Conservation (phyloP, 208 protist species). For the Borovskyia barvae region DNA sequence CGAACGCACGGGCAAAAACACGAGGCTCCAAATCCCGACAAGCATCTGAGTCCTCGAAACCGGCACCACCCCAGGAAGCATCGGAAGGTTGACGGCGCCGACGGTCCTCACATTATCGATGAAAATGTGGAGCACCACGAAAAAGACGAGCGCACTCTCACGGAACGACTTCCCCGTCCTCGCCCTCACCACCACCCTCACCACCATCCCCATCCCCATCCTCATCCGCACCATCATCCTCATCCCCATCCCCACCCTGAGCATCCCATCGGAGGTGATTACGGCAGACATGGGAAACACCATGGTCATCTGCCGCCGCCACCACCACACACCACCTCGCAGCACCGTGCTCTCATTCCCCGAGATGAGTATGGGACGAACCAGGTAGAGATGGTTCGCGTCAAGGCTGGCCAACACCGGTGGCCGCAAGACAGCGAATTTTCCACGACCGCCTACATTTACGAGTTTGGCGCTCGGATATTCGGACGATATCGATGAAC, state of each 20-base stretch:
- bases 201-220: neutral
- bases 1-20: neutral
- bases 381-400: constrained; percentile 57
- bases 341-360: neutral
- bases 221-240: neutral
- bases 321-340: neutral
- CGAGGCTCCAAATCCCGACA: neutral
- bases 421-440: constrained; percentile 61
- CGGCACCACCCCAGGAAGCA: too few species aligned
- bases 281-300: too few species aligned
- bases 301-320: neutral
- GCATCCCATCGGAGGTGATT: too few species aligned
- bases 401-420: constrained; percentile 31
- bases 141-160: neutral
- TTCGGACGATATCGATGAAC: constrained; percentile 31
- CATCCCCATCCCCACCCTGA: neutral
- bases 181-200: neutral
- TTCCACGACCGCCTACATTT: constrained; percentile 70
- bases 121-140: neutral
- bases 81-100: neutral
- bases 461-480: constrained; percentile 43
- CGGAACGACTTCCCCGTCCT: neutral
- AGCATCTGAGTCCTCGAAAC: too few species aligned
- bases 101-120: neutral
- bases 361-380: neutral